phyloP scores from a whole-genome alignment of 768 basidiomycete genomes.

The Sarcomyxa edulis region DNA sequence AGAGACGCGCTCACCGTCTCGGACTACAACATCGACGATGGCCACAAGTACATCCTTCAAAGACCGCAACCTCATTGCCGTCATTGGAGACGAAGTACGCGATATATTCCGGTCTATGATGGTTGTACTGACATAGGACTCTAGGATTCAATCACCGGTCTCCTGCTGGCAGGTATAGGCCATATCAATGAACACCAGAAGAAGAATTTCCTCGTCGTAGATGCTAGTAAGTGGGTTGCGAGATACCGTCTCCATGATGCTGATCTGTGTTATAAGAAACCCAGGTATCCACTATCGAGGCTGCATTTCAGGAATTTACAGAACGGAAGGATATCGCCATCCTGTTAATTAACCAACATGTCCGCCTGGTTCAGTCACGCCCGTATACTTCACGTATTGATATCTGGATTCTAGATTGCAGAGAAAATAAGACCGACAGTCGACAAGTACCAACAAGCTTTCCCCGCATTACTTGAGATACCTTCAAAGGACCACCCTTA shows the following conservation, averaged over 20 bases:
- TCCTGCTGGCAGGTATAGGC: slow-evolving; percentile 92
- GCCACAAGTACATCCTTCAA: slow-evolving; percentile 54
- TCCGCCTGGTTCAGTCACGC: slow-evolving; percentile 28
- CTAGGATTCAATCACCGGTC: slow-evolving; percentile 95
- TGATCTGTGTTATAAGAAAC: slow-evolving; percentile 58
- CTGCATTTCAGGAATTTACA: slow-evolving; percentile 91
- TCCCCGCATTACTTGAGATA: slow-evolving; percentile 95
- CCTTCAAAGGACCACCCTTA: slow-evolving; percentile 99
- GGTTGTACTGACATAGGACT: slow-evolving; percentile 8
- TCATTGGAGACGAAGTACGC: slow-evolving; percentile 94
- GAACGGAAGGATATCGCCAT: slow-evolving; percentile 95
- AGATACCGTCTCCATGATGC: not conserved
- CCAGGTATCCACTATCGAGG: slow-evolving; percentile 83
- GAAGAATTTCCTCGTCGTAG: slow-evolving; percentile 98
- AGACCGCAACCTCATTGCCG: slow-evolving; percentile 85
- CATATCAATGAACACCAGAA: slow-evolving; percentile 86
- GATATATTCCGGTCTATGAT: slow-evolving; percentile 8
- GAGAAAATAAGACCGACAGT: slow-evolving; percentile 95
- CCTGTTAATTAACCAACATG: slow-evolving; percentile 97
- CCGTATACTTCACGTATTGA: slow-evolving; percentile 6
- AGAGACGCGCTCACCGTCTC: slow-evolving; percentile 4
- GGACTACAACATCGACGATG: slow-evolving; percentile 37
- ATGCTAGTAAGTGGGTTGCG: slow-evolving; percentile 65
- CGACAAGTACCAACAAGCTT: slow-evolving; percentile 92
- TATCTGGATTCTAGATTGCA: slow-evolving; percentile 69